Base-by-base conservation (phyloP, 2,329 filamentous ascomycete genomes). In the Cercospora sp. region DNA sequence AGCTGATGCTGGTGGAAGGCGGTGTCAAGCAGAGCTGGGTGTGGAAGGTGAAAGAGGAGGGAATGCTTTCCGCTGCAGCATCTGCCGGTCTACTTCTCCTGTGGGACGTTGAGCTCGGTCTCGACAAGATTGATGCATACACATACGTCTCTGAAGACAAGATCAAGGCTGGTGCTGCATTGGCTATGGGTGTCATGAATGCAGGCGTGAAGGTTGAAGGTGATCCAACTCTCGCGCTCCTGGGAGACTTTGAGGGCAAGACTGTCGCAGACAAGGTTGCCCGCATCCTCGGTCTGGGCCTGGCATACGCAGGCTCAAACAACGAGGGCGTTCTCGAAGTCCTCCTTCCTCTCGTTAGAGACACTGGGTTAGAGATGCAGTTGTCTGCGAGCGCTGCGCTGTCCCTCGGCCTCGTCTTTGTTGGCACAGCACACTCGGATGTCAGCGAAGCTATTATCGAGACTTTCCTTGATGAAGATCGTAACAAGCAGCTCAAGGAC, bases 1-100 rank as follows among this genome's bases (percentile, higher is more conserved):
- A 97, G 85, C 91, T 99, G 88, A 97, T 99, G 94, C 85, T 98
- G 67, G 90, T 93, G 51, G 91, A 95, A 21, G 90, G 92, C 37
- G 81, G 79, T 68, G 90, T 93, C 71, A 96, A 97, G 83, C 90
- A 91, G 75, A 92, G 91, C 71, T 99, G 95, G 94, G 92, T 99
- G 4, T 99, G 93, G 93, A 99, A 98, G 85, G 98, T 96, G 21
- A 99, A 99, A 82, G 93, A 96, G 51, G 94, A 97, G 76, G 95
- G 95, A 71, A 97, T 97, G 93, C 87, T 97, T 81, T 98, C 95
- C 1, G 97, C 94, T 0, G 91, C 96, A 45, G 96, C 96, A 4
- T 98, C 95, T 0, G 83, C 97, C 74, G 95, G 95, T 77, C 94
- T 95, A 75, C 85, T 99, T 18, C 85, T 97, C 78, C 87, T 97